These are phyloP conservation scores for Cubamyces lactineus DNA, from an alignment of 768 basidiomycete genomes.

Conservation along the genomic window DNA sequence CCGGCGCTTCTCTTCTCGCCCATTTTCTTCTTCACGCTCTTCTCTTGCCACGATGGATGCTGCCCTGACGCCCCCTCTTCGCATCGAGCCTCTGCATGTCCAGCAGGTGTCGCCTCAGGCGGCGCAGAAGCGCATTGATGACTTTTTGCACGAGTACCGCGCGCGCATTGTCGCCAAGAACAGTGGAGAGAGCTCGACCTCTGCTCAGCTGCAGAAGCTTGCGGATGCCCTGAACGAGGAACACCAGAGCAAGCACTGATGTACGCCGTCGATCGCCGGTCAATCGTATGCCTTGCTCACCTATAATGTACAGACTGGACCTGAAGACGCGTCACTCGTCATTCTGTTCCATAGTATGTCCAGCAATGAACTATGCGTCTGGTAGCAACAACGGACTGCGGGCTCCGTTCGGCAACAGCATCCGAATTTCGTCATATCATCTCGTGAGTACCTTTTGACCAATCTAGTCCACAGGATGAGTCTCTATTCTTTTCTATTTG, in stretches of 20 bases:
- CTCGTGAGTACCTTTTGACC: background rate
- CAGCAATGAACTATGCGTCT: no score
- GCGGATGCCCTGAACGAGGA: constrained; percentile 39
- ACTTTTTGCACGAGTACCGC: constrained; percentile 39
- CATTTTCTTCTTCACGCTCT: background rate
- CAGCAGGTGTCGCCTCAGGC: constrained; percentile 32
- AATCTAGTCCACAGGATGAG: background rate
- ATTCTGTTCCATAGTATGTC: no score
- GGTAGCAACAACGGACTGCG: background rate
- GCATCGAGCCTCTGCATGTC: constrained; percentile 29
- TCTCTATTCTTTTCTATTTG: constrained; percentile 5
- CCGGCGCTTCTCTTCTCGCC: constrained; percentile 1
- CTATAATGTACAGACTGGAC: no score
- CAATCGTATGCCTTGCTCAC: background rate
- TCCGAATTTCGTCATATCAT: no score
- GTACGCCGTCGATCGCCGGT: background rate
- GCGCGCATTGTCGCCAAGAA: constrained; percentile 34
- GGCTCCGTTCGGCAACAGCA: background rate
- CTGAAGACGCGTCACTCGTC: no score
- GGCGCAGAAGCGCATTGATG: constrained; percentile 32
- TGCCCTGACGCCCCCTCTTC: constrained; percentile 34
- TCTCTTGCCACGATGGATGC: constrained; percentile 31
- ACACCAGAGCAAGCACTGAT: background rate
- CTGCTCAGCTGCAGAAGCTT: constrained; percentile 40
- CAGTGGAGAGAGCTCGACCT: constrained; percentile 40